Evolutionary conservation across 768 basidiomycete species (phyloP), one percentile per base, ranked within the genome.

Genomic region (Rhizopogon roseolus): DNA sequence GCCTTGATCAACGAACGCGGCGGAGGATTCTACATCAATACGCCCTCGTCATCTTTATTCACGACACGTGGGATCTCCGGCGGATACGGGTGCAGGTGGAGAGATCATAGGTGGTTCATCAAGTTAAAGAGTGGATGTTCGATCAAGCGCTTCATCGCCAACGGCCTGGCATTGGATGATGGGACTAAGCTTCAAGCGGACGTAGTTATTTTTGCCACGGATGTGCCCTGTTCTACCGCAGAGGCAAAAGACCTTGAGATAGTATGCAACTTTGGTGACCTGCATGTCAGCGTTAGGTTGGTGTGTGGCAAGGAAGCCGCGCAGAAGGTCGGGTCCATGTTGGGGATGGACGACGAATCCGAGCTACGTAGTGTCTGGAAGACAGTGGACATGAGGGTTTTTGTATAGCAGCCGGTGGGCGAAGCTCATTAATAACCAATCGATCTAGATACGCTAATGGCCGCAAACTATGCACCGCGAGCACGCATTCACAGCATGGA

Each of bases 341-440:
- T 86, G 88, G 81, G 86, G 37, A 60, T 89, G 53, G 76, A 86
- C 63, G 67, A 71, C 38, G 84, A 91, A 67, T 84, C 85, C 2
- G 85, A 88, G 62, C 60, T 83, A 25, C 70, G 76, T 17, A 79
- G 79, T 0, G 62, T 61, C 13, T 70, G 65, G 66, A 69, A 64
- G 62, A 62, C 41, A 69, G 61, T 0, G 66, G 64, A 6, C 60
- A 71, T 54, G 61, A 76, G 19, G 76, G 77, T 44, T 49, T 70
- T 32, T 70, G 68, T 63, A 51, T 67, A 32, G 63, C 59, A 40
- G 54, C 62, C 60, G 57, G 67, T 58, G 44, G 46, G 63, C 51
- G 17, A 11, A 10, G 11, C 41, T 53, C 40, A 51, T 44, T 57
- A 10, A 11, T 22, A 22, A 36, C 5, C 10, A 9, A 29, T 40